Percentiles rank a stretch among this genome's conserved stretches.
These are phyloP conservation scores for Plasmodium reichenowi DNA, from an alignment of 169 alveolate species.

Conservation along the genomic window DNA sequence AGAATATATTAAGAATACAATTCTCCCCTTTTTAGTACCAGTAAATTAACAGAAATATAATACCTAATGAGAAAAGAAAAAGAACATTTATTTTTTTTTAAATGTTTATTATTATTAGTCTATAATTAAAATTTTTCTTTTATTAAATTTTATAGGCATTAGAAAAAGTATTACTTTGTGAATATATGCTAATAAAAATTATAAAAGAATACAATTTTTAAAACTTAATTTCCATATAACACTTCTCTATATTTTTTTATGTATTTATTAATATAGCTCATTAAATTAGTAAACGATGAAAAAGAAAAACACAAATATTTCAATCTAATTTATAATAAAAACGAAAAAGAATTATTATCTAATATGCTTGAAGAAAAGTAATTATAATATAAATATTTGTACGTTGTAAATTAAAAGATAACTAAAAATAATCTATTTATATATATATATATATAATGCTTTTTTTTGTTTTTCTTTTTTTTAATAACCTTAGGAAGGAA, in stretches of 20 bases:
- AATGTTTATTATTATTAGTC: constrained; percentile 1
- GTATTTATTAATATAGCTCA: constrained; percentile 44
- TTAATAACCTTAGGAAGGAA: constrained; percentile 22
- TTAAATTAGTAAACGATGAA: constrained; percentile 57
- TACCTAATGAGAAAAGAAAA: neutral
- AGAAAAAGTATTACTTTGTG: constrained; percentile 36
- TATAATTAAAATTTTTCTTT: constrained; percentile 21
- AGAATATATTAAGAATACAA: constrained; percentile 34
- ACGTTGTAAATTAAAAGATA: neutral
- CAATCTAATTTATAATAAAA: constrained; percentile 23
- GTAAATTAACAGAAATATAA: constrained; percentile 20
- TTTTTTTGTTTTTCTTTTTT: constrained; percentile 38
- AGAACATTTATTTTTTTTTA: constrained; percentile 5
- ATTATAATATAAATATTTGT: neutral
- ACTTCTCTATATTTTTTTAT: neutral
- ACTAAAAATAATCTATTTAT: neutral
- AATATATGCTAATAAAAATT: neutral
- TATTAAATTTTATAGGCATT: constrained; percentile 59
- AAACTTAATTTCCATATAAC: neutral
- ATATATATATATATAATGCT: constrained; percentile 4
- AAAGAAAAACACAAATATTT: constrained; percentile 68
- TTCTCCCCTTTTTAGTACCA: constrained; percentile 68
- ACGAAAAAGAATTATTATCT: constrained; percentile 20
- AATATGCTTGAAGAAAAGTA: constrained; percentile 37
- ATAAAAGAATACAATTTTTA: neutral